A percentile compares a stretch with the other conserved stretches of the same genome.
phyloP scores from a whole-genome alignment of 768 basidiomycete genomes.

The Hericium erinaceus region DNA sequence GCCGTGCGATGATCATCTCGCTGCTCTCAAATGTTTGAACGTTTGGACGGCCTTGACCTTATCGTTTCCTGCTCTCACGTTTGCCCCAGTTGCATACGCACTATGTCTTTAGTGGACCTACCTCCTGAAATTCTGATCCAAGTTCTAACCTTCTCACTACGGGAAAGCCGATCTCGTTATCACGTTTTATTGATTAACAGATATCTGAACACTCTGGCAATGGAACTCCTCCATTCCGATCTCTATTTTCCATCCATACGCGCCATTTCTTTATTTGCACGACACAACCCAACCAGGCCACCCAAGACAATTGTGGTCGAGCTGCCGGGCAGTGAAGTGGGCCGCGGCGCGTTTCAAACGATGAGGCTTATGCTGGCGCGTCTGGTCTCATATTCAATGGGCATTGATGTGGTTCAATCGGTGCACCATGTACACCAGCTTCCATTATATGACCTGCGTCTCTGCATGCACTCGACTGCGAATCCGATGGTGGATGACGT shows the following conservation, averaged over 20 bases:
- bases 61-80: neutral
- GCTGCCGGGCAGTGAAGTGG: slow-evolving; percentile 12
- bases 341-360: slow-evolving; percentile 8
- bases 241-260: slow-evolving; percentile 4
- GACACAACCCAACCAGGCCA: neutral
- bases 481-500: slow-evolving; percentile 21
- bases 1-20: too few relatives aligned
- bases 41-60: neutral
- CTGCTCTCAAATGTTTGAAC: too few relatives aligned
- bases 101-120: slow-evolving; percentile 3
- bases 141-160: neutral
- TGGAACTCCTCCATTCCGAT: slow-evolving; percentile 5
- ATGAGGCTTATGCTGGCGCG: slow-evolving; percentile 5
- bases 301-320: slow-evolving; percentile 5
- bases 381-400: neutral
- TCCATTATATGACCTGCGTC: slow-evolving; percentile 22
- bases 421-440: neutral
- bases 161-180: slow-evolving; percentile 6
- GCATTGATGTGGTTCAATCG: neutral
- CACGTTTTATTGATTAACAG: slow-evolving; percentile 12
- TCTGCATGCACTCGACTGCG: slow-evolving; percentile 32
- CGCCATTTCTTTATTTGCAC: slow-evolving; percentile 4
- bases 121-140: slow-evolving; percentile 8
- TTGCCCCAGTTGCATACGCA: neutral
- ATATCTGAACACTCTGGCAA: slow-evolving; percentile 3